Evolutionary conservation across 352 stramenopile species (phyloP).

Genomic region (Globisporangium alternatum): DNA sequence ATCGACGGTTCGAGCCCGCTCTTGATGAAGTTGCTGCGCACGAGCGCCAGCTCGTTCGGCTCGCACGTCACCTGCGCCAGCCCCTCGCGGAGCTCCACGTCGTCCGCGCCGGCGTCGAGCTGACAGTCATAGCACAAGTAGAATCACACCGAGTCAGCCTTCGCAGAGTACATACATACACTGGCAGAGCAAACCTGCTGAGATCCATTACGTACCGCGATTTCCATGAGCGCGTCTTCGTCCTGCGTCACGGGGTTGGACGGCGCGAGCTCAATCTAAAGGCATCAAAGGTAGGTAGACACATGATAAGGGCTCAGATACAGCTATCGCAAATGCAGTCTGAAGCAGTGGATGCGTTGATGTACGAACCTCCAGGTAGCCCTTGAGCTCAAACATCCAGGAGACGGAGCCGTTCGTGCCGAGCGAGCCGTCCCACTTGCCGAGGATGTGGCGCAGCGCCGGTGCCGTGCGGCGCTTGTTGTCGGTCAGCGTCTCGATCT

Average conservation of each 20-base stretch:
- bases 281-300: too few species aligned
- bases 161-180: too few species aligned
- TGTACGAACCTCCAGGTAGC: slow-evolving; percentile 63
- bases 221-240: slow-evolving; percentile 73
- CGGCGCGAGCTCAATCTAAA: slow-evolving; percentile 39
- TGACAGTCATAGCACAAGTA: slow-evolving; percentile 15
- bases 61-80: slow-evolving; percentile 76
- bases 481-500: slow-evolving; percentile 86
- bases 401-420: slow-evolving; percentile 77
- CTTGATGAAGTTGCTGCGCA: slow-evolving; percentile 53
- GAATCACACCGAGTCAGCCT: not conserved
- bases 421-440: slow-evolving; percentile 63
- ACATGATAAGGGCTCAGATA: too few species aligned
- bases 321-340: slow-evolving; percentile 7
- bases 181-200: too few species aligned
- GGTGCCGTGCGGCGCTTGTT: slow-evolving; percentile 82
- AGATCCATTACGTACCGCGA: slow-evolving; percentile 39
- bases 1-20: slow-evolving; percentile 63
- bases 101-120: slow-evolving; percentile 69
- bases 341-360: not conserved
- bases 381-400: slow-evolving; percentile 86
- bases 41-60: slow-evolving; percentile 52
- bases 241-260: slow-evolving; percentile 29
- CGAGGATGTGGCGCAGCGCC: slow-evolving; percentile 70
- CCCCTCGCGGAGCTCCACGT: slow-evolving; percentile 59